phyloP scores from a whole-genome alignment of 1,284 basidiomycete species.

The Ganoderma meredithae region DNA sequence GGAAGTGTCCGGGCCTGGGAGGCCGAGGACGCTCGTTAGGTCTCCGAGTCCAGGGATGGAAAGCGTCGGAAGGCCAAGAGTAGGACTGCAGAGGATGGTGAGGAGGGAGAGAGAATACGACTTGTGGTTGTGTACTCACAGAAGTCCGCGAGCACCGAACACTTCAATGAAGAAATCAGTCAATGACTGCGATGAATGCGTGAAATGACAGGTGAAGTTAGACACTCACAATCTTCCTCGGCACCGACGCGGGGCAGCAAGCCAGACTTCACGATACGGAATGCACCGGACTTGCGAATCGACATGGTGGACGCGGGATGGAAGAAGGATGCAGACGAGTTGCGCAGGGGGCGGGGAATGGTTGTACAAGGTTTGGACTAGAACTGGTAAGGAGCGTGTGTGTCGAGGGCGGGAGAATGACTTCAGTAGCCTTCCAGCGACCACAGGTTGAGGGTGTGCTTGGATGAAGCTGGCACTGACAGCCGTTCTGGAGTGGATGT shows the following conservation, averaged over 20 bases:
- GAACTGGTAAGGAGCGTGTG: conserved; percentile 27
- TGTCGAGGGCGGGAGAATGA: conserved; percentile 24
- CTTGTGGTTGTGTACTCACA: not conserved
- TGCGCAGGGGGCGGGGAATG: conserved; percentile 3
- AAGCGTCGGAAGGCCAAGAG: not conserved
- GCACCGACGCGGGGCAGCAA: conserved; percentile 18
- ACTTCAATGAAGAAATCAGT: not conserved
- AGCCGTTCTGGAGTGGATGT: conserved; percentile 18
- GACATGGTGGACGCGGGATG: conserved; percentile 2
- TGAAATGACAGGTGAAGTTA: not conserved
- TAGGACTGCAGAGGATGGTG: not conserved
- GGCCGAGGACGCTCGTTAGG: conserved; percentile 6
- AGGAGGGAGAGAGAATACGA: not conserved
- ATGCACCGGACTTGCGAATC: conserved; percentile 13
- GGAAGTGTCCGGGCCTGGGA: conserved; percentile 11
- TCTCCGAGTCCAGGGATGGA: conserved; percentile 5
- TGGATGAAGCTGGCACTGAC: conserved; percentile 13
- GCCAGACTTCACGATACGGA: conserved; percentile 7
- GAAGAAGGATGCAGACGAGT: not conserved
- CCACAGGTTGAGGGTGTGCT: conserved; percentile 22
- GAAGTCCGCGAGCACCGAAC: not conserved
- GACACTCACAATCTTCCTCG: conserved; percentile 15
- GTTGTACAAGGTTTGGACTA: not conserved
- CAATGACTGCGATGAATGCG: not conserved
- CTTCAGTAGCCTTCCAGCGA: conserved; percentile 34